Evolutionary conservation across 805 yeast species (phyloP).

Genomic region (Blastobotrys mokoenaii): DNA sequence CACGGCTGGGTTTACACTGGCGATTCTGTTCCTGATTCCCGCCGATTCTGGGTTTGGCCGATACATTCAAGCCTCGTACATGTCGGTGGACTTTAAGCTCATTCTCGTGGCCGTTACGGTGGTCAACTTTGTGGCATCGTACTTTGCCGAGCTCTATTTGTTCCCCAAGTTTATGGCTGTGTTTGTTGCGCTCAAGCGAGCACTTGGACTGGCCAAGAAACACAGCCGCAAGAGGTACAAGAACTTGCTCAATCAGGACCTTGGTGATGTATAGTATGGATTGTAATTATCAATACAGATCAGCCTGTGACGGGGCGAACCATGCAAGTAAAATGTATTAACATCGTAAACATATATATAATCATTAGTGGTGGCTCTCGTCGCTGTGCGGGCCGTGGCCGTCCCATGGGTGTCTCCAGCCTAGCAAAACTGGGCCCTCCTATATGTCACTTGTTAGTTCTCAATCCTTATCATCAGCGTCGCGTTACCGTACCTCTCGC

Average conservation of each 20-base stretch:
- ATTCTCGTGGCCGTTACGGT: constrained; percentile 32
- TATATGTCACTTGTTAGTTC: constrained; percentile 5
- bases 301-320: no score
- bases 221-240: constrained; percentile 28
- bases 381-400: constrained; percentile 16
- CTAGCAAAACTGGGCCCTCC: constrained; percentile 34
- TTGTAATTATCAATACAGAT: no score
- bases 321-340: no score
- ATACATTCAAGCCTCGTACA: constrained; percentile 66
- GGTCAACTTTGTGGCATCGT: constrained; percentile 42
- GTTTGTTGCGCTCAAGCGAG: constrained; percentile 11
- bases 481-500: constrained; percentile 40
- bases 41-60: constrained; percentile 49
- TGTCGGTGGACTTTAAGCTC: constrained; percentile 42
- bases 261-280: neutral
- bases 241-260: constrained; percentile 19
- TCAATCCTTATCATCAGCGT: neutral
- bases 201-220: constrained; percentile 18
- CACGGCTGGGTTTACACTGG: constrained; percentile 42
- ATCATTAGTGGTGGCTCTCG: constrained; percentile 10
- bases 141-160: constrained; percentile 37
- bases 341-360: no score
- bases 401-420: constrained; percentile 36
- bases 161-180: constrained; percentile 35
- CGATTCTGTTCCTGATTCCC: constrained; percentile 44